phyloP scores from a whole-genome alignment of 2,329 filamentous ascomycete species.

The Phialophora verrucosa region DNA sequence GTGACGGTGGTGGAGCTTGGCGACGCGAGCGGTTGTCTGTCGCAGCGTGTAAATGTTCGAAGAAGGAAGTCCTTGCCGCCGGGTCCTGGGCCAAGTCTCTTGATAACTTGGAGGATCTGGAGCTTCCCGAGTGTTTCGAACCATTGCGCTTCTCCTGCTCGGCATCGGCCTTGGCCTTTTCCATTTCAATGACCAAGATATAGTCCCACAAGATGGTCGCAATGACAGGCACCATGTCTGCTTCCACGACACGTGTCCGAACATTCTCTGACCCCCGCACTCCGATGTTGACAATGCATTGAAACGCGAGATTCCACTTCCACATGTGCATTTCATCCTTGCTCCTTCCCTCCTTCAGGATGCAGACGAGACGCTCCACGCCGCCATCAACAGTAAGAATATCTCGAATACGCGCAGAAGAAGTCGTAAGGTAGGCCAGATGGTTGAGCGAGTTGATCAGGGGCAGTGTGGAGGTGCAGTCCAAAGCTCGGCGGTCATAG shows the following conservation, averaged over 20 bases:
- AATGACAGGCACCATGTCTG: conserved; percentile 98
- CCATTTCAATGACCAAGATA: conserved; percentile 92
- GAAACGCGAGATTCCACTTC: conserved; percentile 99
- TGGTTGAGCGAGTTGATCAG: conserved; percentile 99
- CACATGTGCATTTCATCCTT: conserved; percentile 99
- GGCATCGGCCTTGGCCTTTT: conserved; percentile 80
- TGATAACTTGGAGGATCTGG: conserved; percentile 42
- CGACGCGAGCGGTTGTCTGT: conserved; percentile 67
- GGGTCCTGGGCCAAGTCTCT: conserved; percentile 41
- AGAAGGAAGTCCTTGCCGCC: conserved; percentile 45
- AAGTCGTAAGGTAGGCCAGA: conserved; percentile 96
- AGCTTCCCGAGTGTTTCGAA: conserved; percentile 41
- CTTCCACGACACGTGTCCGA: conserved; percentile 92
- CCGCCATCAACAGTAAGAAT: conserved; percentile 98
- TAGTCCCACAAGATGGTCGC: conserved; percentile 98
- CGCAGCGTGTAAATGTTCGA: conserved; percentile 62
- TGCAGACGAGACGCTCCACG: conserved; percentile 94
- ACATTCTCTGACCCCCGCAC: conserved; percentile 94
- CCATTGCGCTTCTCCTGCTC: conserved; percentile 63
- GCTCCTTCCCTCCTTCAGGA: conserved; percentile 94
- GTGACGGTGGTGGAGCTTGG: conserved; percentile 81
- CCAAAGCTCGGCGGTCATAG: conserved; percentile 94
- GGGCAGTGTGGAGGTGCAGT: conserved; percentile 96
- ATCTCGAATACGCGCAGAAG: conserved; percentile 94
- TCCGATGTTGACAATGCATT: conserved; percentile 98